Evolutionary conservation across 805 yeast species (phyloP), one percentile per base, ranked within the genome.

Genomic region (Blastobotrys attinorum): DNA sequence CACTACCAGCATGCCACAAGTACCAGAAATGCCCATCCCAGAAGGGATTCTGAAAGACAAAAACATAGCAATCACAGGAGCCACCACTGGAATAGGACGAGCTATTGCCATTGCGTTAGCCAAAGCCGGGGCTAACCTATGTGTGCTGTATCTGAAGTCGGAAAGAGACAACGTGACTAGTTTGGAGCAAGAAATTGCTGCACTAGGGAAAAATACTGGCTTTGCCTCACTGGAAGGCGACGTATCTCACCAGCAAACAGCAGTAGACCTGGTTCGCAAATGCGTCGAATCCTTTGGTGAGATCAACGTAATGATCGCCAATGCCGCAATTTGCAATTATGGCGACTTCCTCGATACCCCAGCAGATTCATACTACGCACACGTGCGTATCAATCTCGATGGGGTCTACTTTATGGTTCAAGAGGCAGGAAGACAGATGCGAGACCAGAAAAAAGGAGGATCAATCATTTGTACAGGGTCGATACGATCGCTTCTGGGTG

Each of bases 91-190:
- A 4, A 70, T 71, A 29, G 76, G 75, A 4, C 54, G 66, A 22
- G 71, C 66, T 31, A 65, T 70, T 39, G 75, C 73, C 8, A 34
- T 63, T 10, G 73, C 66, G 16, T 54, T 69, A 58, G 65, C 70
- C 38, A 47, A 58, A 27, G 65, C 67, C 37, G 74, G 75, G 33
- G 74, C 73, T 34, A 62, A 56, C 21, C 63, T 71, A 15, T 62
- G 66, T 21, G 61, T 69, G 31, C 67, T 68, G 46, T 63, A 66
- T 45, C 38, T 47, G 11, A 48, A 47, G 34, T 31, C 31, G 6
- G 46, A 47, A 34, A 41, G 44, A 27, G 55, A 67, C 18, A 82
- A 79, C 39, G 94, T 82, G 10, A 68, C 72, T 11, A 88, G 82
- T 60, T 78, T 86, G 52, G 65, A 42, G 17, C 31, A 47, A 16